Evolutionary conservation across 345 rosid genomes (phyloP), one percentile per base, ranked within the genome.

Genomic region (Cardamine occulta): DNA sequence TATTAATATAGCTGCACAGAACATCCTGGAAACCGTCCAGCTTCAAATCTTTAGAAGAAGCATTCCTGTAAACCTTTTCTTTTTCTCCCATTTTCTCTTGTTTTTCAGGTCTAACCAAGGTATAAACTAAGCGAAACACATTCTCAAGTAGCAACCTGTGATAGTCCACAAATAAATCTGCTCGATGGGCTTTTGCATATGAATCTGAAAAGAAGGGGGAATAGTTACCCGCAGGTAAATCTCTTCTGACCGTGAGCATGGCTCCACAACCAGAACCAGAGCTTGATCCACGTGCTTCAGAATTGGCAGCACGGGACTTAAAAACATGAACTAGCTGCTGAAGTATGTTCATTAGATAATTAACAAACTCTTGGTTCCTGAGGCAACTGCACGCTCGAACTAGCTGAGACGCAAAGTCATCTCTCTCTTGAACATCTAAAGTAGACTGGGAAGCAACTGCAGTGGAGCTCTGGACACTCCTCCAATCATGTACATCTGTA

Each of bases 121-220:
- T 88, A 80, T 95, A 95, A 17, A 90, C 85, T 59, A 95, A 82
- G 73, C 99, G 88, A 68, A 95, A 95, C 84, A 88, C 87, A 88
- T 95, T 95, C 84, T 95, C 99, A 73, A 95, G 81, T 67, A 95
- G 77, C 51, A 95, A 86, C 80, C 97, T 86, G 67, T 89, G 98
- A 74, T 92, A 95, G 84, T 95, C 99, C 81, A 82, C 82, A 82
- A 95, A 95, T 63, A 89, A 76, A 87, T 95, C 98, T 62, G 84
- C 73, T 24, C 90, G 89, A 70, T 89, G 99, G 68, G 98, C 84
- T 83, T 89, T 95, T 35, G 91, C 99, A 84, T 95, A 95, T 19
- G 99, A 86, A 85, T 95, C 99, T n/a, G 96, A 95, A 84, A 95
- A 95, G 79, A 95, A 95, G 3, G 99, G 99, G 65, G 94, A 89